Evolutionary conservation across 176 grass and related monocot species (phyloP), one percentile per base, ranked within the genome.

Genomic region (Leersia perrieri): DNA sequence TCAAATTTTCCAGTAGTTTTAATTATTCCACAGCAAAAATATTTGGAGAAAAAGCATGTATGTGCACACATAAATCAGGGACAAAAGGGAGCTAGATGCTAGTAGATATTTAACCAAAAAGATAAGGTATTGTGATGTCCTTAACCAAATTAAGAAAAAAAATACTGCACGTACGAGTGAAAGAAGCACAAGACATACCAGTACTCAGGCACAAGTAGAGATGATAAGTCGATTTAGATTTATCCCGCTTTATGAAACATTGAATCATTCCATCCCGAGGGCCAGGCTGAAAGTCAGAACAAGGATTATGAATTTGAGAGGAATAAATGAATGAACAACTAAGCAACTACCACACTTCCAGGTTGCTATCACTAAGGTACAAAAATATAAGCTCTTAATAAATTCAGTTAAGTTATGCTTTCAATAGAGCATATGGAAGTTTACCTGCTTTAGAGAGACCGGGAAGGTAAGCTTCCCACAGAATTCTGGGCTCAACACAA

Each of bases 161-260:
- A 39, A 7, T 42, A 38, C 33, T 79, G 75, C 0, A 22, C 49
- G 18, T 75, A 44, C 18, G 70, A 31, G 31, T 33, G 62, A 25
- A 81, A 78, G 23, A 31, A 51, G 66, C 20, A 38, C 7, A 55
- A 15, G 47, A 26, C 88, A 79, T 93, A 99, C 97, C 89, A 42
- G 83, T 80, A 68, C 87, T 92, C n/a, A 99, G 83, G 71, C 97
- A 93, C 82, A 99, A 72, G 79, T 92, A 99, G 58, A 99, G 97
- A 92, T 89, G 89, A 64, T 94, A 99, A 45, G 97, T 99, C 39
- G 88, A 89, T 86, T 96, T 99, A 1, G 97, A 96, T 85, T 99
- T 99, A 81, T 96, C 93, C 39, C 97, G 84, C 74, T 96, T 99
- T 83, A 99, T 99, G 82, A 87, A 96, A 79, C 97, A 99, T 18